A percentile compares a stretch with the other conserved stretches of the same genome.
Evolutionary conservation across 2,329 filamentous ascomycete genomes (phyloP).

Genomic region (Talaromyces sp.): DNA sequence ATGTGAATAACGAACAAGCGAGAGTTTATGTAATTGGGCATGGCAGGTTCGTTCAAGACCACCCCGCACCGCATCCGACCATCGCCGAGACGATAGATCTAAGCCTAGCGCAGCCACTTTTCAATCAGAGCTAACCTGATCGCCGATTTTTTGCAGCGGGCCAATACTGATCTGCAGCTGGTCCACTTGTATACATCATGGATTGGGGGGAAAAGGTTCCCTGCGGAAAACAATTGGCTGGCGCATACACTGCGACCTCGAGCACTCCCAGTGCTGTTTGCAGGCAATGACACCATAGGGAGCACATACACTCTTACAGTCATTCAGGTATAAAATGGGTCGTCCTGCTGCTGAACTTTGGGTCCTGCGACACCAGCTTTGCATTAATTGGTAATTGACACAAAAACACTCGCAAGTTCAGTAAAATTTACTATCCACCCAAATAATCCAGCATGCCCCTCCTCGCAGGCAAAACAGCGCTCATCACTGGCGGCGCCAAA

Average conservation of each 20-base stretch:
- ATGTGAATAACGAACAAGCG: background rate
- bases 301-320: background rate
- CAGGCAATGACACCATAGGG: background rate
- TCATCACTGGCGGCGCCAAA: constrained; percentile 40
- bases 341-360: background rate
- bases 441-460: constrained; percentile 5
- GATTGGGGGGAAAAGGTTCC: background rate
- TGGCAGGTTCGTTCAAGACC: too few relatives aligned
- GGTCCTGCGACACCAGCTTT: background rate
- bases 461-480: constrained; percentile 35
- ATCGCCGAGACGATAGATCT: background rate
- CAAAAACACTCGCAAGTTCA: background rate
- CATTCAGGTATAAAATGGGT: background rate
- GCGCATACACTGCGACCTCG: background rate
- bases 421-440: background rate
- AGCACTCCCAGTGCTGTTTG: background rate
- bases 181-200: background rate
- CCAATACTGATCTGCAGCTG: background rate
- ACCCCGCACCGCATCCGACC: background rate
- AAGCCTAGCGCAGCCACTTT: background rate
- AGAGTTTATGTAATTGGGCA: too few relatives aligned
- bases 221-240: background rate
- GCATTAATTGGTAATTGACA: too few relatives aligned
- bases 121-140: background rate
- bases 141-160: background rate